Evolutionary conservation across 2,329 filamentous ascomycete genomes (phyloP).

Genomic region (Cercospora zeae-maydis): DNA sequence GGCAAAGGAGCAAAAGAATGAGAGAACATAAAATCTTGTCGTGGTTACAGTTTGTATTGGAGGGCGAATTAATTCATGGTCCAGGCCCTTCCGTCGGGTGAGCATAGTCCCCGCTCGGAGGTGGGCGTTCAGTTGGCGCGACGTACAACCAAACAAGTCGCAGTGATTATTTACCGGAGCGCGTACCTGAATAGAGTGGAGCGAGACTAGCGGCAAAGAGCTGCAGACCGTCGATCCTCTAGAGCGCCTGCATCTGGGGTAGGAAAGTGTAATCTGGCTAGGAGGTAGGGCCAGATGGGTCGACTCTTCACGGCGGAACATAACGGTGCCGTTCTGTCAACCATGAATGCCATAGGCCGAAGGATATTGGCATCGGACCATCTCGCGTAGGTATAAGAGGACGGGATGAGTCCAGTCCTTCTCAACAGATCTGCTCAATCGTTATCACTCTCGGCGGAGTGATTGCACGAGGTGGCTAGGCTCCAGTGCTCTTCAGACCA

Average conservation of each 20-base stretch:
- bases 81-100: not conserved
- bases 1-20: not conserved
- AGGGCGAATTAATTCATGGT: not conserved
- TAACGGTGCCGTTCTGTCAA: not conserved
- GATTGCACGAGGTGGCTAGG: not conserved
- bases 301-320: not conserved
- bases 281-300: not conserved
- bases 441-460: not conserved
- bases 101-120: constrained; percentile 2
- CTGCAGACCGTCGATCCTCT: constrained; percentile 8
- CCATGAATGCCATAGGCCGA: not conserved
- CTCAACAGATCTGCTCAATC: not conserved
- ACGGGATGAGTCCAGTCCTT: not conserved
- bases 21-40: not conserved
- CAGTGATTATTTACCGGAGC: constrained; percentile 7
- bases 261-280: not conserved
- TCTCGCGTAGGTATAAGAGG: not conserved
- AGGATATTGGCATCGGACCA: not conserved
- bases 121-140: constrained; percentile 3
- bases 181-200: constrained; percentile 6
- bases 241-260: constrained; percentile 5
- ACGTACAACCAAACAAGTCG: constrained; percentile 5
- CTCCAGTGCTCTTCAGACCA: not conserved
- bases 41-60: not conserved
- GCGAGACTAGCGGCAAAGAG: constrained; percentile 6